phyloP scores from a whole-genome alignment of 2,329 filamentous ascomycete species.

The Stagonosporopsis cucurbitacearum region DNA sequence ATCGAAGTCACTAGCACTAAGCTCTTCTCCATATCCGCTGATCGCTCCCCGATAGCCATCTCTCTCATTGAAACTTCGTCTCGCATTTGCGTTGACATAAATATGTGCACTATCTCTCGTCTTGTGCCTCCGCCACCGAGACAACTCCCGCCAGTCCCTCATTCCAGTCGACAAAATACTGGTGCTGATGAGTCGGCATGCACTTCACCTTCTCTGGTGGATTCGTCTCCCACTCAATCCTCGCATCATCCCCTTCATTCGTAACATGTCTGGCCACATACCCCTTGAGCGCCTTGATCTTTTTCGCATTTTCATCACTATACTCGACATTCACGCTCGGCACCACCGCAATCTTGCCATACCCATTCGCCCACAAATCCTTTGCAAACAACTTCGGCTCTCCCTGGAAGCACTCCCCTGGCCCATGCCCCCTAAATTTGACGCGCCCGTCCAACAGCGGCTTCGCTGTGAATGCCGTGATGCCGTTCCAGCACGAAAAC shows the following conservation, averaged over 20 bases:
- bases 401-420: slow-evolving; percentile 60
- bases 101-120: not conserved
- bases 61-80: too few species aligned
- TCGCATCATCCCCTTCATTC: slow-evolving; percentile 38
- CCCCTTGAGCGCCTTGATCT: slow-evolving; percentile 60
- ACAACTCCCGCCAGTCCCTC: slow-evolving; percentile 4
- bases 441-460: slow-evolving; percentile 56
- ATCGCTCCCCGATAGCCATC: too few species aligned
- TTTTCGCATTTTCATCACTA: slow-evolving; percentile 52
- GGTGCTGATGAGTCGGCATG: slow-evolving; percentile 46
- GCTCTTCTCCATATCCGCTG: too few species aligned
- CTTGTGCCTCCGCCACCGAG: not conserved
- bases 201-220: slow-evolving; percentile 59
- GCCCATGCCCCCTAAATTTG: slow-evolving; percentile 52
- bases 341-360: slow-evolving; percentile 62
- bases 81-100: too few species aligned
- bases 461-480: slow-evolving; percentile 56
- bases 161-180: slow-evolving; percentile 22
- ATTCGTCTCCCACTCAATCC: slow-evolving; percentile 53
- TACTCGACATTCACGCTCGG: slow-evolving; percentile 65
- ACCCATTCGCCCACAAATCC: slow-evolving; percentile 55
- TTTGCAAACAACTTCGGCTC: slow-evolving; percentile 65
- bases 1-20: too few species aligned
- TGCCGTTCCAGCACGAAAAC: slow-evolving; percentile 68
- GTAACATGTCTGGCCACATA: slow-evolving; percentile 51